These are phyloP conservation scores for Amphirosellinia nigrospora DNA, from an alignment of 495 filamentous ascomycete genomes.

Conservation along the genomic window DNA sequence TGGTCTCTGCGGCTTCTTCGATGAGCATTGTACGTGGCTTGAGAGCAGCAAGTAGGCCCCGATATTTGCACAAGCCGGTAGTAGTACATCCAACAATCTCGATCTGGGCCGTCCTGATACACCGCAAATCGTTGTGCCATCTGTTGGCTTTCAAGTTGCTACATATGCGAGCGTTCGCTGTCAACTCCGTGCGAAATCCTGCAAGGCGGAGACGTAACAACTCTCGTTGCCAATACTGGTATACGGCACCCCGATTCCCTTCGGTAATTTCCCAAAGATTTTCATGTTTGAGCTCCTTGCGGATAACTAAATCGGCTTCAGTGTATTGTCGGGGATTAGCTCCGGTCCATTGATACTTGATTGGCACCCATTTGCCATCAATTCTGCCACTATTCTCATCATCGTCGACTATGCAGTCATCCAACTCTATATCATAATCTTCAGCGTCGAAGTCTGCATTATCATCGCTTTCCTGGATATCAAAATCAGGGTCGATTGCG, in stretches of 20 bases:
- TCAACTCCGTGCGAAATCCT: constrained; percentile 38
- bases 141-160: constrained; percentile 42
- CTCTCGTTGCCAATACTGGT: constrained; percentile 46
- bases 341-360: constrained; percentile 47
- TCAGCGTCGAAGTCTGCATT: constrained; percentile 33
- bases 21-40: constrained; percentile 65
- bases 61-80: constrained; percentile 87
- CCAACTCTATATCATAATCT: constrained; percentile 42
- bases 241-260: constrained; percentile 45
- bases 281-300: constrained; percentile 30
- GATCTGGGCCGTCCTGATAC: constrained; percentile 37
- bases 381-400: constrained; percentile 47
- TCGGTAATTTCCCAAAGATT: constrained; percentile 45
- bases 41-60: constrained; percentile 72
- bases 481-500: constrained; percentile 43
- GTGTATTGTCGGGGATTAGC: constrained; percentile 29
- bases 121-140: constrained; percentile 39
- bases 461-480: constrained; percentile 39
- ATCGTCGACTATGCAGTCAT: constrained; percentile 47
- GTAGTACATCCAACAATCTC: constrained; percentile 60
- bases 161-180: constrained; percentile 35
- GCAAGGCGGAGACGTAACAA: constrained; percentile 35
- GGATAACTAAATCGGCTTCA: constrained; percentile 28
- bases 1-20: constrained; percentile 64
- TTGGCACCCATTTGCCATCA: constrained; percentile 40